Percentiles rank a stretch among this genome's conserved stretches.
Evolutionary conservation across 495 filamentous ascomycete genomes (phyloP).

Genomic region (Physcia stellaris): DNA sequence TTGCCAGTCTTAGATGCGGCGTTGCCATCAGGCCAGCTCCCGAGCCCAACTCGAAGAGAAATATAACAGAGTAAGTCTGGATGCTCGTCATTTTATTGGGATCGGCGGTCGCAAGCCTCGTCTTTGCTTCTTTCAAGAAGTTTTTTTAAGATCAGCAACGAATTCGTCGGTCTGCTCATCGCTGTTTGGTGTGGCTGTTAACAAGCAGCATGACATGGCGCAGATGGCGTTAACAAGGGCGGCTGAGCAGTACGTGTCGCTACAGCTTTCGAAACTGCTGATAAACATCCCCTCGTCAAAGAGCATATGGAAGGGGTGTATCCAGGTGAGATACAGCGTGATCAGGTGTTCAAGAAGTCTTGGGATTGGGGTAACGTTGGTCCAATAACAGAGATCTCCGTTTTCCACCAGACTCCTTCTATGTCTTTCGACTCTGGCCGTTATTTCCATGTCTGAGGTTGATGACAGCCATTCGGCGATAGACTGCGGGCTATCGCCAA

Average conservation of each 20-base stretch:
- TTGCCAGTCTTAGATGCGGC: constrained; percentile 17
- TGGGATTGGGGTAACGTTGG: constrained; percentile 14
- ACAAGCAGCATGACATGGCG: constrained; percentile 21
- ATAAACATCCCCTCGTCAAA: constrained; percentile 21
- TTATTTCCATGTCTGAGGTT: constrained; percentile 11
- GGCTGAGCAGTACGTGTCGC: constrained; percentile 16
- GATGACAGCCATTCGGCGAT: constrained; percentile 19
- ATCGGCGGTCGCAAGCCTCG: constrained; percentile 9
- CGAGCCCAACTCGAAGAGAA: constrained; percentile 14
- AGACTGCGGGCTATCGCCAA: constrained; percentile 15
- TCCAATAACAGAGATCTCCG: constrained; percentile 13
- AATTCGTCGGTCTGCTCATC: constrained; percentile 4
- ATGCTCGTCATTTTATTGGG: constrained; percentile 10
- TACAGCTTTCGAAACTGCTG: constrained; percentile 14
- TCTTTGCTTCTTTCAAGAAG: constrained; percentile 16
- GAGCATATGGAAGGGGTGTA: constrained; percentile 24
- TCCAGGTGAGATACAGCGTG: constrained; percentile 23
- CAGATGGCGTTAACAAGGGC: constrained; percentile 23
- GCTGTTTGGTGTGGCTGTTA: constrained; percentile 9
- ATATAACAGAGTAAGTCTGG: constrained; percentile 18
- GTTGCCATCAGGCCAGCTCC: constrained; percentile 13
- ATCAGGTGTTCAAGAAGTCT: constrained; percentile 20
- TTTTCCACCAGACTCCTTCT: background rate
- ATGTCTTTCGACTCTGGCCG: constrained; percentile 6
- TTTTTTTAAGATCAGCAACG: constrained; percentile 8